These are phyloP conservation scores for Pichia terricola DNA, from an alignment of 1,139 yeast species.

Conservation along the genomic window DNA sequence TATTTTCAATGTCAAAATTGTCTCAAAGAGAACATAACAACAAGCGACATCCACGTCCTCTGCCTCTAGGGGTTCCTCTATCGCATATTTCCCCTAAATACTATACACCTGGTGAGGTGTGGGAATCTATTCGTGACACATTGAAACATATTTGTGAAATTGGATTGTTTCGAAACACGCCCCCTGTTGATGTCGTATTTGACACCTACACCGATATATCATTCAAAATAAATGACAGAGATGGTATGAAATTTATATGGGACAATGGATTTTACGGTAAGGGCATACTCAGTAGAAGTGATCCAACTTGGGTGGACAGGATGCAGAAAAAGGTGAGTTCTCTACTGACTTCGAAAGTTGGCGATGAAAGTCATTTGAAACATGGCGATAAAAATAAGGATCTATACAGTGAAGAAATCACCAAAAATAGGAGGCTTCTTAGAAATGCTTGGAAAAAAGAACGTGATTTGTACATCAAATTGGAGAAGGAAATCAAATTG, in stretches of 20 bases:
- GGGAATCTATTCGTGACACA: constrained; percentile 8
- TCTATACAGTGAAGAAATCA: constrained; percentile 61
- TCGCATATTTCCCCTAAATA: constrained; percentile 8
- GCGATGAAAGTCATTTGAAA: constrained; percentile 3
- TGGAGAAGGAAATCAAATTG: constrained; percentile 20
- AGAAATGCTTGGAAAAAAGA: constrained; percentile 63
- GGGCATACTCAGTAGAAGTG: constrained; percentile 80
- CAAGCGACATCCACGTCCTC: constrained; percentile 6
- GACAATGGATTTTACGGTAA: constrained; percentile 87
- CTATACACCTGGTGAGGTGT: constrained; percentile 8
- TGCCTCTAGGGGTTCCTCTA: constrained; percentile 8
- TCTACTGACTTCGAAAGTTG: constrained; percentile 3
- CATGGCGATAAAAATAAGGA: constrained; percentile 3
- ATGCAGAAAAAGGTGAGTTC: constrained; percentile 39
- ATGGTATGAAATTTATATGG: constrained; percentile 62
- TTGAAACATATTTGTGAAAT: constrained; percentile 2
- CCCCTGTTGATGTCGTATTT: constrained; percentile 3
- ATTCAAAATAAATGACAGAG: constrained; percentile 37
- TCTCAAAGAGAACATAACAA: constrained; percentile 7
- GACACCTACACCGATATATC: constrained; percentile 7
- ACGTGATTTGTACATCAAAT: constrained; percentile 25
- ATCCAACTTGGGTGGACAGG: constrained; percentile 79
- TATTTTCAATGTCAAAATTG: constrained; percentile 4
- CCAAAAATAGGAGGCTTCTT: constrained; percentile 62
- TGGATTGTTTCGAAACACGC: not conserved